Conservation (phyloP, 441 rosid genomes). For the Adansonia rubrostipa region DNA sequence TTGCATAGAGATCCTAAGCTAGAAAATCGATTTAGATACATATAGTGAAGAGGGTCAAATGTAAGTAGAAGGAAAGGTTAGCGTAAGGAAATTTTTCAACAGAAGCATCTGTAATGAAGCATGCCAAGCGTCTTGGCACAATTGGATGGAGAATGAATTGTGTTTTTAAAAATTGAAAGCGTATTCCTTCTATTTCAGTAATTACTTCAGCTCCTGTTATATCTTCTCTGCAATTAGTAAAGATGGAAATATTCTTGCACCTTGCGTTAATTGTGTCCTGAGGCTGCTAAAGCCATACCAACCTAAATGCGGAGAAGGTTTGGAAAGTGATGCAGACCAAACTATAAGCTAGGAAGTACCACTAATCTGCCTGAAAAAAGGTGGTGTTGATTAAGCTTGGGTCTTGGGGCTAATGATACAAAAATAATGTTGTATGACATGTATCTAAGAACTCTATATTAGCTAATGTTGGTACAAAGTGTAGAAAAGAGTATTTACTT, state of each 20-base stretch:
- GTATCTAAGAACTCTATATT: neutral
- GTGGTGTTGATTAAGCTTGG: neutral
- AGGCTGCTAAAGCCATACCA: neutral
- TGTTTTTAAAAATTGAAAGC: neutral
- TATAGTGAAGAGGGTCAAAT: neutral
- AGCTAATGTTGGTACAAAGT: neutral
- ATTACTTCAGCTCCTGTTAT: neutral
- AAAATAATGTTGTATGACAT: neutral
- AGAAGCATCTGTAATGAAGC: neutral
- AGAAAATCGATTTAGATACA: neutral
- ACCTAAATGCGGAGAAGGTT: neutral
- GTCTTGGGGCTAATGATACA: neutral
- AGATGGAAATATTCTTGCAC: neutral
- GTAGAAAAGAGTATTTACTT: slow-evolving; percentile 2
- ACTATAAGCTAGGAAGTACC: slow-evolving; percentile 10
- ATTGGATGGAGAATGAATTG: neutral
- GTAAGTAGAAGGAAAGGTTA: neutral
- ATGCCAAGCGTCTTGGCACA: slow-evolving; percentile 3
- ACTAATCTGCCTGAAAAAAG: slow-evolving; percentile 4
- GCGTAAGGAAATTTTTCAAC: neutral
- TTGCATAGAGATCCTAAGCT: neutral
- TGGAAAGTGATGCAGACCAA: neutral
- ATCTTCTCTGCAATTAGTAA: neutral
- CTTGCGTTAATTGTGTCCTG: slow-evolving; percentile 3
- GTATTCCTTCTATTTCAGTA: neutral